phyloP scores from a whole-genome alignment of 768 basidiomycete species.

The Suillus fuscotomentosus region DNA sequence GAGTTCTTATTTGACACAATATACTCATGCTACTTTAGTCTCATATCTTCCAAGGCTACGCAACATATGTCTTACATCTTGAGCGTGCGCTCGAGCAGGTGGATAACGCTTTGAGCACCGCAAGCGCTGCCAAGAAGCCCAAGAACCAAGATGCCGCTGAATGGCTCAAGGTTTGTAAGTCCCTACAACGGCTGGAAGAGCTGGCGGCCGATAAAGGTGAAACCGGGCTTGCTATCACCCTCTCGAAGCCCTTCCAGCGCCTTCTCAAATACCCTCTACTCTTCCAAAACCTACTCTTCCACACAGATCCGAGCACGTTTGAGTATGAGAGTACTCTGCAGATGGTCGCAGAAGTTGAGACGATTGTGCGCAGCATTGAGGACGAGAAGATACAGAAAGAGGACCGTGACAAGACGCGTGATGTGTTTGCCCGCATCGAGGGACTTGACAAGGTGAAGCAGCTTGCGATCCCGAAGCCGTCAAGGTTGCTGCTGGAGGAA shows the following conservation, averaged over 20 bases:
- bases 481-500: slow-evolving; percentile 86
- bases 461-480: slow-evolving; percentile 87
- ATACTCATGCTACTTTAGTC: slow-evolving; percentile 49
- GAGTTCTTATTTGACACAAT: slow-evolving; percentile 5
- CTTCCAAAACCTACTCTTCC: slow-evolving; percentile 95
- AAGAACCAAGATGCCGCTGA: slow-evolving; percentile 81
- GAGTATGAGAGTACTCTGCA: slow-evolving; percentile 96
- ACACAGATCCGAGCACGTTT: slow-evolving; percentile 95
- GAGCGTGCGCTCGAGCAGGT: slow-evolving; percentile 89
- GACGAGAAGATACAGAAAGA: slow-evolving; percentile 98
- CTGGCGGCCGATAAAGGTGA: slow-evolving; percentile 83
- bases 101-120: slow-evolving; percentile 69
- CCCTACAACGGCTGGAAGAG: slow-evolving; percentile 76
- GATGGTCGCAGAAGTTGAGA: slow-evolving; percentile 97
- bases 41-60: slow-evolving; percentile 91
- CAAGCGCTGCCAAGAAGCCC: slow-evolving; percentile 66
- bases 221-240: slow-evolving; percentile 89
- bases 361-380: slow-evolving; percentile 93
- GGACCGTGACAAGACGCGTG: slow-evolving; percentile 91
- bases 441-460: slow-evolving; percentile 93
- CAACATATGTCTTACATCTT: slow-evolving; percentile 90
- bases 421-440: slow-evolving; percentile 94
- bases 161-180: slow-evolving; percentile 75
- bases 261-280: slow-evolving; percentile 95
- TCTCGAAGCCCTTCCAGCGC: slow-evolving; percentile 97